Base-by-base conservation (phyloP, 2,329 filamentous ascomycete species). In the Venturia pyrina region DNA sequence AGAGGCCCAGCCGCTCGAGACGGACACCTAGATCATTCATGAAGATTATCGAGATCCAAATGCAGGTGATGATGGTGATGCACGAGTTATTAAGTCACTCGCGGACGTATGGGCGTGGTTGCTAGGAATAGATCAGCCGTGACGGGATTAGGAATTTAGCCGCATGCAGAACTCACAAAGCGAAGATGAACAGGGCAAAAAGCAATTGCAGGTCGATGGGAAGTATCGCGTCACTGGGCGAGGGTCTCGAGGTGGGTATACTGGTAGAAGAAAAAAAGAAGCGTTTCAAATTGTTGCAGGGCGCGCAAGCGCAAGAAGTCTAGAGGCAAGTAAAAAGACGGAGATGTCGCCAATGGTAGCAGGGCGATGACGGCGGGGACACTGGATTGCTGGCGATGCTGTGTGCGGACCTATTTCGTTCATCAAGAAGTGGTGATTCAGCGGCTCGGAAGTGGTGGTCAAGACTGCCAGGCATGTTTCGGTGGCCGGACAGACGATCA, bases 1-100 rank as follows among this genome's bases (percentile, higher is more conserved):
- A 81, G 75, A 95, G 82, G 74, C 89, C 90, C 81, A 93, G 81
- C 81, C 90, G 88, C 77, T 85, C 83, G 74, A 93, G 86, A 70
- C 88, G 83, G 46, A 81, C 77, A 70, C 81, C 84, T 72, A 95
- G 80, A 75, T 85, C 83, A 82, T 82, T 85, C 86, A 89, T 89
- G 73, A 77, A 77, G 74, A 62, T 37, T 37, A 37, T 34, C 62
- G 32, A 63, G 21, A 21, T 50, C 5, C 17, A 44, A 32, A 32
- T 28, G 5, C 43, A 37, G n/a, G 62, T 17, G 62, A 17, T 21
- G 62, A 11, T 59, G 53, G 44, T 48, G 44, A 37, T 59, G 53
- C 32, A 34, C 53, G 53, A 34, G 28, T 37, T 59, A 59, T 59
- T 2, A 59, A 59, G 19, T 37, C 19, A 37, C 15, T 59, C 24